Base-by-base conservation (phyloP, 306 rosid genomes). In the Trichosanthes cucumerina region DNA sequence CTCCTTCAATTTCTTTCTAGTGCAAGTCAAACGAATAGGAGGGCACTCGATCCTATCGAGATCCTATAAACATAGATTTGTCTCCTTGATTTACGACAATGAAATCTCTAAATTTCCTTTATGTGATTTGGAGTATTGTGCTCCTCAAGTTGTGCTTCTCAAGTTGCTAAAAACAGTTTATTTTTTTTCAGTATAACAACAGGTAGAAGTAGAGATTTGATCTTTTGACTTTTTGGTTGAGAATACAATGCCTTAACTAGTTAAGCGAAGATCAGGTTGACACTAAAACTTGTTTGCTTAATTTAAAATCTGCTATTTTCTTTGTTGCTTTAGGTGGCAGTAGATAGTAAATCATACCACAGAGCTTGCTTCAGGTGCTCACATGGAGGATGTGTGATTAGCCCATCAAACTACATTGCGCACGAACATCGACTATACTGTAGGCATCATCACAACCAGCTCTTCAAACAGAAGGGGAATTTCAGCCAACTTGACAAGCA, bases 371-470 rank as follows among this genome's bases (percentile, higher is more conserved):
- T 92, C 84, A 87, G 90, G 89, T 91, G 99, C 85, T 76, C 83
- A 33, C 97, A 96, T 85, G 97, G 98, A 68, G 97, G 98, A 23
- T 92, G 99, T 80, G 81, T 91, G 58, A 92, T 96, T 24, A 92
- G 93, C 82, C 98, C 97, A 56, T 96, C 99, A 76, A 96, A 89
- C 82, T 96, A 92, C 78, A 88, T 92, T 43, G 93, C 99, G 4
- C 99, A 92, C 24, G 97, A 96, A 80, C 96, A 91, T 52, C 89
- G 82, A 76, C 87, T 96, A 39, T 96, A 96, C 77, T 96, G 99
- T 53, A 93, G 84, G 88, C 98, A 92, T 66, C 99, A 96, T 84
- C 97, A 92, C 62, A 86, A 84, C 84, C 99, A 96, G 80, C 92
- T 96, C 79, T 96, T 92, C 88, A 96, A 86, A 87, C 89, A 86